These are phyloP conservation scores for Malbranchea zuffiana DNA, from an alignment of 2,329 filamentous ascomycete genomes.

Conservation along the genomic window DNA sequence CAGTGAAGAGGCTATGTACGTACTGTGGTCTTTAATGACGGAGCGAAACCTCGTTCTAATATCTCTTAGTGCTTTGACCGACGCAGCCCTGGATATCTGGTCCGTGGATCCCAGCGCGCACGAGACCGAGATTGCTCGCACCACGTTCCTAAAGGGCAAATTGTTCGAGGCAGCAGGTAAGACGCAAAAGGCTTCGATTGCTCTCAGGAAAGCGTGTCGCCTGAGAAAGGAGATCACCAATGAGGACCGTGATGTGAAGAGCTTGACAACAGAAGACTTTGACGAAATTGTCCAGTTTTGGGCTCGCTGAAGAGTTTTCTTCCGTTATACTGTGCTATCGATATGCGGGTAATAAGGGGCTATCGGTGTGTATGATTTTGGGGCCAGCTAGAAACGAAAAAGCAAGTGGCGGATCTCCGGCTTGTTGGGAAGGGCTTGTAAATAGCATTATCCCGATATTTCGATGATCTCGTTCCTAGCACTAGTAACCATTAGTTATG, in stretches of 20 bases:
- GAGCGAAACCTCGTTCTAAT: slow-evolving; percentile 2
- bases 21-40: slow-evolving; percentile 2
- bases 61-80: slow-evolving; percentile 15
- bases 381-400: no score
- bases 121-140: slow-evolving; percentile 18
- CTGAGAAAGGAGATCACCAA: slow-evolving; percentile 18
- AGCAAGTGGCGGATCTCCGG: no score
- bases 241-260: slow-evolving; percentile 15
- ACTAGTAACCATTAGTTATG: no score
- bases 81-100: slow-evolving; percentile 15
- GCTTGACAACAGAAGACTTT: slow-evolving; percentile 15
- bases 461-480: no score
- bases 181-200: slow-evolving; percentile 15
- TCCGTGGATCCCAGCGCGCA: slow-evolving; percentile 12
- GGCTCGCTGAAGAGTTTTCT: slow-evolving; percentile 10
- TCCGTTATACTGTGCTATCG: not conserved
- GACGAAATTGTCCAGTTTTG: slow-evolving; percentile 17
- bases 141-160: slow-evolving; percentile 18
- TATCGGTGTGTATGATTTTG: no score
- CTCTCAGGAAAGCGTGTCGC: slow-evolving; percentile 14
- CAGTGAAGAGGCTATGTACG: slow-evolving; percentile 9
- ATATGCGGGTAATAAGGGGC: no score
- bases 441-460: no score
- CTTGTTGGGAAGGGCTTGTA: no score
- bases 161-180: slow-evolving; percentile 14